A percentile compares a stretch with the other conserved stretches of the same genome.
phyloP scores from a whole-genome alignment of 306 rosid genomes.

The Neltuma alba region DNA sequence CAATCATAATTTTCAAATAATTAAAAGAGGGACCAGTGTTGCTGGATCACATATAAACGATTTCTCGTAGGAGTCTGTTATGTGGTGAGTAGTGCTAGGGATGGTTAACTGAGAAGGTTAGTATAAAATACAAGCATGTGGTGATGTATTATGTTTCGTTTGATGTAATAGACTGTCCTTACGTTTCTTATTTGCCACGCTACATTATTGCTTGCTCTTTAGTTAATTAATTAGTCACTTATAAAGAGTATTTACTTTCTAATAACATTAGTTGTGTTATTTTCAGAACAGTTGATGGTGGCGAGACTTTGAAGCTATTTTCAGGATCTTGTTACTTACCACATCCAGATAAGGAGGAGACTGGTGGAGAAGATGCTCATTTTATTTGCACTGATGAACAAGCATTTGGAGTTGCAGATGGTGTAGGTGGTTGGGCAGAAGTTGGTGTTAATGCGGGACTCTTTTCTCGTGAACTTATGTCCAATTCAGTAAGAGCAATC shows the following conservation, averaged over 20 bases:
- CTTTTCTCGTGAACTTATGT: conserved; percentile 81
- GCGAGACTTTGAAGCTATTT: conserved; percentile 58
- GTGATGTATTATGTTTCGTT: background rate
- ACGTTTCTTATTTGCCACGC: background rate
- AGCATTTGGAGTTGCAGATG: conserved; percentile 88
- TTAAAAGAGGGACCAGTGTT: conserved; percentile 3
- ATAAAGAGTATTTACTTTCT: conserved; percentile 19
- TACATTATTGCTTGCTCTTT: conserved; percentile 5
- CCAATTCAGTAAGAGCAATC: conserved; percentile 64
- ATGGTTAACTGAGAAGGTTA: too few relatives aligned
- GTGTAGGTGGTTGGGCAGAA: conserved; percentile 97
- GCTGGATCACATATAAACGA: background rate
- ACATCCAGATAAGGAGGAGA: conserved; percentile 85
- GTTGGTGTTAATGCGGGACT: conserved; percentile 83
- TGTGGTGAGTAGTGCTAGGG: background rate
- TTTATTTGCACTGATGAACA: conserved; percentile 78
- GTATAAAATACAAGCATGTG: background rate
- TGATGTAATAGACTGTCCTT: background rate
- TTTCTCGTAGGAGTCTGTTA: conserved; percentile 14
- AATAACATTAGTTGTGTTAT: conserved; percentile 26
- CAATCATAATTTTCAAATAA: background rate
- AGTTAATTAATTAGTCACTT: conserved; percentile 10
- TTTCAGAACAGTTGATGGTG: conserved; percentile 55
- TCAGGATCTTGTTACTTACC: conserved; percentile 90
- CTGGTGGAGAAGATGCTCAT: conserved; percentile 96